A percentile compares a stretch with the other conserved stretches of the same genome.
phyloP scores from a whole-genome alignment of 2,329 filamentous ascomycete species.

The Byssoonygena ceratinophila region DNA sequence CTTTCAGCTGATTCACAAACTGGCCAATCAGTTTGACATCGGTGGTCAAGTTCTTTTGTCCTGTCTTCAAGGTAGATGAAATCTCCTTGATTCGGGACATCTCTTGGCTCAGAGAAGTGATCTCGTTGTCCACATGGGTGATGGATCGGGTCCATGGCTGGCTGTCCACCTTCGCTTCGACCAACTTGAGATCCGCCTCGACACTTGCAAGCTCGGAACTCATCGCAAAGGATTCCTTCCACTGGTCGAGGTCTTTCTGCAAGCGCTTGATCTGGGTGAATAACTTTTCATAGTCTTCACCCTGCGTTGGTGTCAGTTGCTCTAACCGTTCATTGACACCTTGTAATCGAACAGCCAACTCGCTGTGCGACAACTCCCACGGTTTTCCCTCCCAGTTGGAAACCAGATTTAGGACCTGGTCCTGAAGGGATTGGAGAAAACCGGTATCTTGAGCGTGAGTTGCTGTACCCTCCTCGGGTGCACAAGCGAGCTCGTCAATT shows the following conservation, averaged over 20 bases:
- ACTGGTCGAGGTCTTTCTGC: slow-evolving; percentile 5
- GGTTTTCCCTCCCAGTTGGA: not conserved
- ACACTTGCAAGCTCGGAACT: not conserved
- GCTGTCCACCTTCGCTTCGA: not conserved
- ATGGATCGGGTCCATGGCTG: not conserved
- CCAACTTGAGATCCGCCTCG: not conserved
- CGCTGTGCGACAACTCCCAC: not conserved
- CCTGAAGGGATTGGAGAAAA: not conserved
- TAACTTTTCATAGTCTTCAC: not conserved
- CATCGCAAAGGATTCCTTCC: slow-evolving; percentile 2
- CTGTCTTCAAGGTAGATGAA: not conserved
- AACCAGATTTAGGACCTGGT: not conserved
- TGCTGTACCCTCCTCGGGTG: not conserved
- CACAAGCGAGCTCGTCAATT: not conserved
- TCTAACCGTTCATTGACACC: slow-evolving; percentile 1
- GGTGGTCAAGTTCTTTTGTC: not conserved
- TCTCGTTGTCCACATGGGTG: not conserved
- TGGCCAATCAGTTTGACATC: slow-evolving; percentile 4
- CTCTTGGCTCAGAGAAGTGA: not conserved
- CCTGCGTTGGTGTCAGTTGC: not conserved
- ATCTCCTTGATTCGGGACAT: not conserved
- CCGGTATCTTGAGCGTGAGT: not conserved
- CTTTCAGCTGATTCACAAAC: slow-evolving; percentile 7
- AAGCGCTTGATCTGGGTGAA: not conserved
- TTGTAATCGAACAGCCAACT: not conserved